phyloP scores from a whole-genome alignment of 805 yeast species.

The Jamesozyma piceae region DNA sequence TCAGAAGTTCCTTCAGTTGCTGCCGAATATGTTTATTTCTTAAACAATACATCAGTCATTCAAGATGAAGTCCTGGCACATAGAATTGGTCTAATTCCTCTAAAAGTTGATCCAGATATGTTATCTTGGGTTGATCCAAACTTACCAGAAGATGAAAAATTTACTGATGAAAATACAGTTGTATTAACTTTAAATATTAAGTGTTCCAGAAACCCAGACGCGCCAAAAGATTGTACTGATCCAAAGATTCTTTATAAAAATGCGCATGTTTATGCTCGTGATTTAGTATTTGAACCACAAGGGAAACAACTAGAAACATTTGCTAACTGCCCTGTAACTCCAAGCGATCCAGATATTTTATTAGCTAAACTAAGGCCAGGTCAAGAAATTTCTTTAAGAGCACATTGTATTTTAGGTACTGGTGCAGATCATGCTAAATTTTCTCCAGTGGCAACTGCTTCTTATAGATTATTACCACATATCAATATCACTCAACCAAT shows the following conservation, averaged over 20 bases:
- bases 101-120: slow-evolving; percentile 83
- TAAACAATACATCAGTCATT: slow-evolving; percentile 91
- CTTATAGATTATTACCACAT: slow-evolving; percentile 84
- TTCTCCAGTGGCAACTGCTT: slow-evolving; percentile 94
- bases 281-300: slow-evolving; percentile 82
- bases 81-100: slow-evolving; percentile 86
- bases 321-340: slow-evolving; percentile 55
- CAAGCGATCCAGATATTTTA: slow-evolving; percentile 81
- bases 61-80: slow-evolving; percentile 96
- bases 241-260: slow-evolving; percentile 79
- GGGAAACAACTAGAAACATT: slow-evolving; percentile 74
- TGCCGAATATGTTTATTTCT: slow-evolving; percentile 80
- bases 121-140: slow-evolving; percentile 71
- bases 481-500: slow-evolving; percentile 71
- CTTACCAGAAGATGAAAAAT: slow-evolving; percentile 57
- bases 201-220: slow-evolving; percentile 80
- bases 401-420: slow-evolving; percentile 82
- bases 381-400: slow-evolving; percentile 85
- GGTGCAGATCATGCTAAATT: slow-evolving; percentile 96
- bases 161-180: slow-evolving; percentile 81
- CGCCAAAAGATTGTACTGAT: slow-evolving; percentile 66
- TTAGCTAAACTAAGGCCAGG: slow-evolving; percentile 93
- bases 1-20: slow-evolving; percentile 96
- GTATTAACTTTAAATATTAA: slow-evolving; percentile 72
- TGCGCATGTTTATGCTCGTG: slow-evolving; percentile 80